Percentiles rank a stretch among this genome's conserved stretches.
phyloP scores from a whole-genome alignment of 768 basidiomycete genomes.

The Trametes meyenii region DNA sequence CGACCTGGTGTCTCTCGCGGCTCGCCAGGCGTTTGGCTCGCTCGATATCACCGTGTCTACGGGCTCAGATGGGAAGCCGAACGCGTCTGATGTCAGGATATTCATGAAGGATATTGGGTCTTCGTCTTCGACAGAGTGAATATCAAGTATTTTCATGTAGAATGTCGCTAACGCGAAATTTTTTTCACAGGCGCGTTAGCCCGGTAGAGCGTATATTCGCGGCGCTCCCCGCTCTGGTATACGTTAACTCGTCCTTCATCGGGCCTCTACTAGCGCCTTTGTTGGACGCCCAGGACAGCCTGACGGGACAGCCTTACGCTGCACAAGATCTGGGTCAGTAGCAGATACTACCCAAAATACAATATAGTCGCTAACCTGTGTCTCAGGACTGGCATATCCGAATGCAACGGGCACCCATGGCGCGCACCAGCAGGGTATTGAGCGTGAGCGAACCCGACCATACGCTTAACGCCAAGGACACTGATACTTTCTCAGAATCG shows the following conservation, averaged over 20 bases:
- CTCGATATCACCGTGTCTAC: constrained; percentile 33
- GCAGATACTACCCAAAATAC: neutral
- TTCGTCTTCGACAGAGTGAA: neutral
- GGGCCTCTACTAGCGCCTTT: constrained; percentile 33
- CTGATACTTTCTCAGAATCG: constrained; percentile 28
- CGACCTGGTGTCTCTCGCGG: constrained; percentile 31
- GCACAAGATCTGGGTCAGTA: constrained; percentile 33
- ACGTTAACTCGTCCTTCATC: constrained; percentile 34
- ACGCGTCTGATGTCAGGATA: constrained; percentile 32
- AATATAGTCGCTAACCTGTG: neutral
- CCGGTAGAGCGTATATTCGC: constrained; percentile 38
- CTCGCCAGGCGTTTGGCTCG: constrained; percentile 31
- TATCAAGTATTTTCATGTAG: neutral
- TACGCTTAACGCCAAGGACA: too few species aligned
- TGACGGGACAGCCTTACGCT: constrained; percentile 28
- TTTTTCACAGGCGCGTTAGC: constrained; percentile 29
- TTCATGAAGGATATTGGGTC: constrained; percentile 24
- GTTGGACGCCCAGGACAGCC: constrained; percentile 29
- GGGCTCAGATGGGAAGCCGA: constrained; percentile 19
- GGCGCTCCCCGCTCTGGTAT: constrained; percentile 34
- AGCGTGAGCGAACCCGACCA: constrained; percentile 2
- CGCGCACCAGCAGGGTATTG: constrained; percentile 9
- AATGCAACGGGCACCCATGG: constrained; percentile 19
- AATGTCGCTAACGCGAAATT: neutral
- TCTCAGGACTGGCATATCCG: constrained; percentile 16